These are phyloP conservation scores for Neurospora sp. DNA, from an alignment of 495 filamentous ascomycete species.

Conservation along the genomic window DNA sequence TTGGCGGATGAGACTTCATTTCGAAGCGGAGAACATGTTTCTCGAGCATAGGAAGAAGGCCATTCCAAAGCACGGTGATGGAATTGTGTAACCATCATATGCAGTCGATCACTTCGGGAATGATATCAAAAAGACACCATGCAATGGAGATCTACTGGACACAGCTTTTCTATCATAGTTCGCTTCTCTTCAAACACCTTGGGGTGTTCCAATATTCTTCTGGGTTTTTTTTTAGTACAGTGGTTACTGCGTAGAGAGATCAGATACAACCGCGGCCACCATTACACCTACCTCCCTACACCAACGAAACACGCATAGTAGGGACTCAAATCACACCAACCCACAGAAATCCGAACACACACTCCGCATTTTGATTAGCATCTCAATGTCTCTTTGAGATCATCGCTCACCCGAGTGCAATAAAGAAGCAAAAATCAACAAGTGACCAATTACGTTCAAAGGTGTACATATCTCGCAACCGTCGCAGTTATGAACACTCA, in stretches of 20 bases:
- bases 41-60: background rate
- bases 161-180: background rate
- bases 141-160: background rate
- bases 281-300: too few species aligned
- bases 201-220: background rate
- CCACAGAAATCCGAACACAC: too few species aligned
- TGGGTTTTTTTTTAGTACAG: too few species aligned
- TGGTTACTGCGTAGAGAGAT: too few species aligned
- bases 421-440: too few species aligned
- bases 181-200: background rate
- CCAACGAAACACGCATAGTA: too few species aligned
- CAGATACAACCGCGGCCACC: too few species aligned
- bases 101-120: background rate
- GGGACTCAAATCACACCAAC: too few species aligned
- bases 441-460: too few species aligned
- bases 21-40: background rate
- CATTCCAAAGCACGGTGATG: background rate
- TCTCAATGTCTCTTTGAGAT: too few species aligned
- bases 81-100: background rate
- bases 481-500: background rate
- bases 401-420: too few species aligned
- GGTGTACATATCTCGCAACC: background rate
- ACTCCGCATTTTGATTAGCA: too few species aligned
- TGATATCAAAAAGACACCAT: background rate
- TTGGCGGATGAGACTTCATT: background rate